Evolutionary conservation across 192 early-diverging fungal species (phyloP), one percentile per base, ranked within the genome.

Genomic region (Lunasporangiospora selenospora): DNA sequence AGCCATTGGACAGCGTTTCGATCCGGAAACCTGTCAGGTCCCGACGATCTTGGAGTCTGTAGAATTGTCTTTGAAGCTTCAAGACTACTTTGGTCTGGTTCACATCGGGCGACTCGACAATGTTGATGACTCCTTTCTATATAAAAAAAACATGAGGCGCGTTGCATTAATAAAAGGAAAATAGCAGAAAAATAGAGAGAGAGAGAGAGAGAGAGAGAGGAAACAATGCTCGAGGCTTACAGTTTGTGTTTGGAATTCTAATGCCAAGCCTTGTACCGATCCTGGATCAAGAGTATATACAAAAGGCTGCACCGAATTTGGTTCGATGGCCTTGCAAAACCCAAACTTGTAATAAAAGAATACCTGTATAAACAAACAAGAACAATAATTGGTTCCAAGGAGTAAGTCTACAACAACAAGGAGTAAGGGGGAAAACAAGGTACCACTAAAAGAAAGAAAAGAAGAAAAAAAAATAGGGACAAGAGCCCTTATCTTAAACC

Each of bases 221-320:
- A 4, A n/a, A 50, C 31, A 31, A 30, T 6, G 32, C 3, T 3
- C 4, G 7, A 2, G 18, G 23, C 65, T 31, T 70, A 70, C 66
- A 2, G 66, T 70, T n/a, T 23, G 33, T 0, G 66, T 70, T 32
- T 60, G 57, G 31, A 61, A 70, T n/a, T 69, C 58, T 7, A 69
- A 58, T 23, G 52, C 24, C 23, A 69, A 41, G 24, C 47, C 43
- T 36, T 30, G 44, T 4, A 60, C 30, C 2, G 49, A 31, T 10
- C 50, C 24, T 5, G 65, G 65, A 38, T 69, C 65, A 19, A 69
- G 46, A 1, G 41, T 41, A 23, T 69, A 69, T 8, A 69, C 34
- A 3, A 48, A 34, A 4, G 65, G 65, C 3, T 43, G 43, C 10
- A 69, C 51, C 0, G 50, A 41, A 16, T 36, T 48, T 6, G 65